Base-by-base conservation (phyloP, 768 basidiomycete genomes). In the Tricholoma saponaceum region DNA sequence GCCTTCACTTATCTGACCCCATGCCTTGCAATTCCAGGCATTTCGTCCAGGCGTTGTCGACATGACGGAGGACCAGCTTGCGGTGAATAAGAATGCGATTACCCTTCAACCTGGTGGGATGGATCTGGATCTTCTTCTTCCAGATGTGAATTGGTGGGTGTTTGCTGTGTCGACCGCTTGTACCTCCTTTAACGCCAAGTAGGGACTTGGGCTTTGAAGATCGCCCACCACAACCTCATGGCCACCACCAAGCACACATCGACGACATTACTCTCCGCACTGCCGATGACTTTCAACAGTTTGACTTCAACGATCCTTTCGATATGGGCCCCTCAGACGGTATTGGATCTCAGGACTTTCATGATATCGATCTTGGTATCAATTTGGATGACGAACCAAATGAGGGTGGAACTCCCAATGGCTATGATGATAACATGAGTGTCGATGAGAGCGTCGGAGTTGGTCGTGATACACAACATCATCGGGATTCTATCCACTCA, bases 41-140 rank as follows among this genome's bases (percentile, higher is more conserved):
- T 98, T 98, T 73, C 88, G 95, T 54, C 94, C 95, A 16, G 96
- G 94, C 59, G 74, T 94, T 8, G 97, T 98, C 35, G 97, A 99
- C 73, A 84, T 98, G 83, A 93, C 94, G 5, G 95, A 96, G 61
- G 95, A 97, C 60, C 92, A 96, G 70, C 81, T 95, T 1, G 84
- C 84, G 0, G 93, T 92, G 35, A 88, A 87, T 69, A 86, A 87
- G 67, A 92, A 90, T 59, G 84, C 94, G 26, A 96, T 98, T 72
- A 96, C 94, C 1, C 79, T 95, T 32, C 86, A 90, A 66, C 82
- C 83, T 0, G 85, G 83, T 52, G 85, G 84, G 52, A 76, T 94
- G 35, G 92, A 94, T 65, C 77, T 95, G 32, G 91, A 95, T 62
- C 77, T 92, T 20, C 75, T 91, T 8, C 75, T 92, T 18, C 89